Evolutionary conservation across 1,139 yeast genomes (phyloP).

Genomic region (Geotrichum klebahnii): DNA sequence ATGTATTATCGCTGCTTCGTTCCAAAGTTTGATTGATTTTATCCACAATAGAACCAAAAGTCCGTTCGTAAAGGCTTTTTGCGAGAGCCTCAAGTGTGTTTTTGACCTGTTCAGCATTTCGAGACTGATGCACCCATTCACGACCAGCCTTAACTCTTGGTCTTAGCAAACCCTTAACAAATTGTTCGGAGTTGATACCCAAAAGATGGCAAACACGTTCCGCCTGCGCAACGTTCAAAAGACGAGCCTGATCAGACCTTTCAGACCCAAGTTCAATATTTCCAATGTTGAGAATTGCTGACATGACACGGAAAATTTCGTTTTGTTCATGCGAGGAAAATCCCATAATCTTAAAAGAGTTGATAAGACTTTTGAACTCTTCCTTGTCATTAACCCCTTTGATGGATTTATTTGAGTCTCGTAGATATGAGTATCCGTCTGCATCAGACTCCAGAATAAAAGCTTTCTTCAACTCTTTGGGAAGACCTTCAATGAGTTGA

Average conservation of each 20-base stretch:
- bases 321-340: slow-evolving; percentile 54
- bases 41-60: slow-evolving; percentile 73
- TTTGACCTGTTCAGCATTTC: slow-evolving; percentile 75
- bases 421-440: slow-evolving; percentile 55
- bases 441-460: slow-evolving; percentile 48
- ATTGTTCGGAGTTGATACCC: slow-evolving; percentile 57
- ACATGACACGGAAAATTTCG: slow-evolving; percentile 61
- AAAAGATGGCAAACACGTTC: slow-evolving; percentile 57
- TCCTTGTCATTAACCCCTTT: slow-evolving; percentile 70
- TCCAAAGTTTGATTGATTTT: slow-evolving; percentile 71
- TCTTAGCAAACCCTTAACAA: slow-evolving; percentile 57
- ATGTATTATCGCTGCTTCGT: slow-evolving; percentile 41
- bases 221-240: slow-evolving; percentile 53
- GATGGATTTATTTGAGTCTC: slow-evolving; percentile 51
- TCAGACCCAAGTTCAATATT: slow-evolving; percentile 70
- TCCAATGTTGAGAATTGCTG: slow-evolving; percentile 81
- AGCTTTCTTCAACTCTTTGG: slow-evolving; percentile 46
- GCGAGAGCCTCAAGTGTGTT: slow-evolving; percentile 83
- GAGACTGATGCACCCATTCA: slow-evolving; percentile 77
- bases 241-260: slow-evolving; percentile 70
- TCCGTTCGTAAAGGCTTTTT: slow-evolving; percentile 76
- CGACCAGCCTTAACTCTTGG: slow-evolving; percentile 92
- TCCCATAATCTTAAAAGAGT: slow-evolving; percentile 73
- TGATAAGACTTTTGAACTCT: slow-evolving; percentile 58
- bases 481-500: slow-evolving; percentile 71